These are phyloP conservation scores for Rhipidocladum racemiflorum DNA, from an alignment of 176 grass and related monocot genomes.

Conservation along the genomic window DNA sequence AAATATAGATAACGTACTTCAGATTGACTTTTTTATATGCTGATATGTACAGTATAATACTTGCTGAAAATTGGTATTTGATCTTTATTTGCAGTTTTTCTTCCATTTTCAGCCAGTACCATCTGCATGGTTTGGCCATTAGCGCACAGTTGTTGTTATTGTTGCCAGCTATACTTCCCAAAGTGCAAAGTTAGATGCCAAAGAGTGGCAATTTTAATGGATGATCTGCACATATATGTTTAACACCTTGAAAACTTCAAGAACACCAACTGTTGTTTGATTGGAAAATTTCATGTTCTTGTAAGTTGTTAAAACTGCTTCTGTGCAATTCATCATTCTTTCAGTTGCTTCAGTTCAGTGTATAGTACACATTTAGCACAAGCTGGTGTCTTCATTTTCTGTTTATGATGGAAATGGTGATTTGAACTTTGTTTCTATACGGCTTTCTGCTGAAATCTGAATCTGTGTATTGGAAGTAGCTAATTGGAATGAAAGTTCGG, in stretches of 20 bases:
- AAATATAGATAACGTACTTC: constrained; percentile 6
- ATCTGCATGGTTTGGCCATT: constrained; percentile 78
- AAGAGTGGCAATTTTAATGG: not conserved
- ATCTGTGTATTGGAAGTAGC: not conserved
- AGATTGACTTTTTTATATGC: not conserved
- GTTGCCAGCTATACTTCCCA: constrained; percentile 1
- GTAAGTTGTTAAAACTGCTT: not conserved
- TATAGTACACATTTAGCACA: not conserved
- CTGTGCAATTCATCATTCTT: not conserved
- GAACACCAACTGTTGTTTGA: constrained; percentile 9
- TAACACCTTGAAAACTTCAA: constrained; percentile 17
- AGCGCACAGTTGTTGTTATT: constrained; percentile 6
- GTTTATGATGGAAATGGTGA: not conserved
- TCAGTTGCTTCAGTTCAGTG: not conserved
- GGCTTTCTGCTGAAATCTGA: not conserved
- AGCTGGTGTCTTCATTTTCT: not conserved
- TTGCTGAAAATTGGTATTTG: constrained; percentile 8
- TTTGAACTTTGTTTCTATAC: not conserved
- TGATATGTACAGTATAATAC: not conserved
- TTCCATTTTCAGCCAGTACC: constrained; percentile 92
- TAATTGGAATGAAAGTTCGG: not conserved
- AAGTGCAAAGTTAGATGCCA: not conserved
- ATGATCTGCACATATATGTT: not conserved
- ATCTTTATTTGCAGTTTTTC: constrained; percentile 69
- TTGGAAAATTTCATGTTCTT: not conserved